phyloP scores from a whole-genome alignment of 1,284 basidiomycete genomes.

The Cryptococcus sp. region DNA sequence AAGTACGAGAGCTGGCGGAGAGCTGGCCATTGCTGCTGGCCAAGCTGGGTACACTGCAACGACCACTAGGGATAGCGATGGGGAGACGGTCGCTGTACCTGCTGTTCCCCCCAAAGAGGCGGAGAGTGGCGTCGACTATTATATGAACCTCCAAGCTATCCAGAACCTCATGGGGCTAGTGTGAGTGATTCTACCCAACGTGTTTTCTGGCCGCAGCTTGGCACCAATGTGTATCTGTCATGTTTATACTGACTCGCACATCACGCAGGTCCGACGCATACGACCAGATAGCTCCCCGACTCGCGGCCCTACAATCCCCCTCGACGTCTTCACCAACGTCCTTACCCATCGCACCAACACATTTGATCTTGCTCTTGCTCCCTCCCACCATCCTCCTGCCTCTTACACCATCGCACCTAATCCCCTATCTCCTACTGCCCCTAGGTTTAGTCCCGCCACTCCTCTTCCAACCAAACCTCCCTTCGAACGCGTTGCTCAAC shows the following conservation, averaged over 20 bases:
- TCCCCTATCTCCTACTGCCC: constrained; percentile 49
- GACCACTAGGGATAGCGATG: constrained; percentile 23
- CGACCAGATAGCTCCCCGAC: constrained; percentile 37
- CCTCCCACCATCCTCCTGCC: constrained; percentile 48
- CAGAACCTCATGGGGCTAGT: constrained; percentile 54
- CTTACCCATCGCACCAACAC: constrained; percentile 48
- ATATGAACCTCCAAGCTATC: constrained; percentile 54
- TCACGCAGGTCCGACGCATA: constrained; percentile 40
- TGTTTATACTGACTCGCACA: not conserved
- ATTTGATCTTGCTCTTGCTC: constrained; percentile 43
- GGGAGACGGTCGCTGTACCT: constrained; percentile 27
- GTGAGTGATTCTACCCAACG: constrained; percentile 36
- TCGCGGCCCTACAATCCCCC: constrained; percentile 27
- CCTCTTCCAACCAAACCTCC: constrained; percentile 49
- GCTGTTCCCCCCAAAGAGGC: constrained; percentile 46
- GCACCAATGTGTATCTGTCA: too few species aligned
- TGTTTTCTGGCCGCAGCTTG: not conserved
- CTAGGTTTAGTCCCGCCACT: constrained; percentile 43
- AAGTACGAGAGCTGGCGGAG: not conserved
- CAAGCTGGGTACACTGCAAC: constrained; percentile 12
- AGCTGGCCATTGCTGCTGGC: not conserved
- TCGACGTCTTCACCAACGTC: constrained; percentile 31
- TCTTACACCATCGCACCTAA: constrained; percentile 35
- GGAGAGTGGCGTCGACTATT: constrained; percentile 51
- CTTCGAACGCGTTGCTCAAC: constrained; percentile 20